Evolutionary conservation across 345 rosid species (phyloP).

Genomic region (Cochlearia excelsa): DNA sequence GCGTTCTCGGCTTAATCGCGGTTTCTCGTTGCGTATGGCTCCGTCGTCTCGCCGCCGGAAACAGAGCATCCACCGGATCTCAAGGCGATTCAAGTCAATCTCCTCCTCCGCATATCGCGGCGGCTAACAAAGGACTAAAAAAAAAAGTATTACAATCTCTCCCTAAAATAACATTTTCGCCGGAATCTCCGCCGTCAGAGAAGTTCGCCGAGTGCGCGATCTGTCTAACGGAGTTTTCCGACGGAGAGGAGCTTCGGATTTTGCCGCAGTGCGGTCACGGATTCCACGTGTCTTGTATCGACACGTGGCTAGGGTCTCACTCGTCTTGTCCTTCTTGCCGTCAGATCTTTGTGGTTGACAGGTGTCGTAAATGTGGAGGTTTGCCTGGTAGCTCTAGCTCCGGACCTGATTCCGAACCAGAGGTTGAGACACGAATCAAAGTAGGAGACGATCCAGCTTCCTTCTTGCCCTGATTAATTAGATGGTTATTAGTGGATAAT

Average conservation of each 20-base stretch:
- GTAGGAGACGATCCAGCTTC: slow-evolving; percentile 48
- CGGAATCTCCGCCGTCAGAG: slow-evolving; percentile 42
- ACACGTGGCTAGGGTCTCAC: slow-evolving; percentile 89
- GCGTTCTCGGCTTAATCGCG: slow-evolving; percentile 78
- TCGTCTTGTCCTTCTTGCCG: slow-evolving; percentile 97
- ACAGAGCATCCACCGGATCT: slow-evolving; percentile 26
- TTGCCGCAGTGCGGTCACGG: slow-evolving; percentile 90
- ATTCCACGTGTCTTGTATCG: slow-evolving; percentile 87
- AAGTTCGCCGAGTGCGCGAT: slow-evolving; percentile 74
- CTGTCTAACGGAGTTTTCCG: slow-evolving; percentile 65
- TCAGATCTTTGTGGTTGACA: slow-evolving; percentile 53
- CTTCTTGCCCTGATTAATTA: slow-evolving; percentile 46
- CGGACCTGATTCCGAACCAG: slow-evolving; percentile 30
- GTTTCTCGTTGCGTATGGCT: slow-evolving; percentile 94
- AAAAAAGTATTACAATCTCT: slow-evolving; percentile 80
- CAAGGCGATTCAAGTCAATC: slow-evolving; percentile 18
- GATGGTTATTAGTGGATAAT: slow-evolving; percentile 21
- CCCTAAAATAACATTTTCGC: slow-evolving; percentile 56
- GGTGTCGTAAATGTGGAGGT: slow-evolving; percentile 74
- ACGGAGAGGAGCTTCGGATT: slow-evolving; percentile 75
- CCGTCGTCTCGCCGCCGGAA: slow-evolving; percentile 57
- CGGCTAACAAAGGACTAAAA: slow-evolving; percentile 76
- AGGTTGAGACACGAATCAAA: slow-evolving; percentile 27
- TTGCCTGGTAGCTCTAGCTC: slow-evolving; percentile 47
- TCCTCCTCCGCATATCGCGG: slow-evolving; percentile 35